These are phyloP conservation scores for Hypomyces rosellus DNA, from an alignment of 2,329 filamentous ascomycete species.

Conservation along the genomic window DNA sequence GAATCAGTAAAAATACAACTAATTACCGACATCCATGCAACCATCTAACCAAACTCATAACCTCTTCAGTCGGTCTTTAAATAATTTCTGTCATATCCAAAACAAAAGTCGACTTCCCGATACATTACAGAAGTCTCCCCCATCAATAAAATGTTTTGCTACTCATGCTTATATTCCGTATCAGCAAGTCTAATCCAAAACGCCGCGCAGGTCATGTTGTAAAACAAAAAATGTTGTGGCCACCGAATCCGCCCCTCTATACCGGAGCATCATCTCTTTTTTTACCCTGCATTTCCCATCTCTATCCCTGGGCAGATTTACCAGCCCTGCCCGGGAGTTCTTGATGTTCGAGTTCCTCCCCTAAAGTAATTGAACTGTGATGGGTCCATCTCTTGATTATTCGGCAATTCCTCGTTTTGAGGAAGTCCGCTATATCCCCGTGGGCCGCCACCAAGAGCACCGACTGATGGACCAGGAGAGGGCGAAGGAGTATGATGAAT, in stretches of 20 bases:
- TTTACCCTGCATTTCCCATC: background rate
- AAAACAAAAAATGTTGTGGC: constrained; percentile 3
- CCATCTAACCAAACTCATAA: background rate
- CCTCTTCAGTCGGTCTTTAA: no score
- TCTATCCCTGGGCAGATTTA: constrained; percentile 14
- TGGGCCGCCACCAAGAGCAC: constrained; percentile 52
- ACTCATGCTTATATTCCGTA: background rate
- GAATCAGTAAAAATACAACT: no score
- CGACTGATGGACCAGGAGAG: constrained; percentile 36
- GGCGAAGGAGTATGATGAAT: constrained; percentile 13
- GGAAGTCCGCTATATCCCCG: constrained; percentile 54
- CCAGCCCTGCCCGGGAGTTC: constrained; percentile 35
- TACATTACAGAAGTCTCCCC: background rate
- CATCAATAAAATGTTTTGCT: background rate
- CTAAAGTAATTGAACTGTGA: constrained; percentile 54
- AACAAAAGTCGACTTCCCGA: background rate
- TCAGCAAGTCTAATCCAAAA: constrained; percentile 13
- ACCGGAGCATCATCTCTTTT: background rate
- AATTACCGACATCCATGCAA: background rate
- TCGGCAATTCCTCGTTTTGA: constrained; percentile 39
- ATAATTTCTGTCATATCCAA: constrained; percentile 1
- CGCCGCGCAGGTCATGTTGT: constrained; percentile 11
- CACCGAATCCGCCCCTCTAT: background rate
- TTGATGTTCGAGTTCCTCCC: constrained; percentile 23
- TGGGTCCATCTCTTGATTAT: constrained; percentile 33